These are phyloP conservation scores for Irpex sp. DNA, from an alignment of 1,284 basidiomycete species.

Conservation along the genomic window DNA sequence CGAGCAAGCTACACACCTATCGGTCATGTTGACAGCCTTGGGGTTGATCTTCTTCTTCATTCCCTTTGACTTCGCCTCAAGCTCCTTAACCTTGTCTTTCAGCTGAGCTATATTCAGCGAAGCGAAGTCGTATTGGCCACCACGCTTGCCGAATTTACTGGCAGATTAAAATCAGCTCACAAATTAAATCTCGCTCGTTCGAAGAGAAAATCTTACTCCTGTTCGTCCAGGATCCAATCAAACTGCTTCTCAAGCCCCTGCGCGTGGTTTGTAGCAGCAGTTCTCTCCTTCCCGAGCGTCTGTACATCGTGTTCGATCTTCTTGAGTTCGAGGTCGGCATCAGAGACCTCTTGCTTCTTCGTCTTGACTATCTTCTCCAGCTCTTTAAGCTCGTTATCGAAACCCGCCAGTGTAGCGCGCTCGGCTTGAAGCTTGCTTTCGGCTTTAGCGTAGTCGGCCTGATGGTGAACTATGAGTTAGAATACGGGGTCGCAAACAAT, in stretches of 20 bases:
- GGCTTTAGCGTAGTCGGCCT: constrained; percentile 46
- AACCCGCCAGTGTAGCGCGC: constrained; percentile 80
- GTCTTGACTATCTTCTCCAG: constrained; percentile 80
- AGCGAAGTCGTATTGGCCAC: constrained; percentile 83
- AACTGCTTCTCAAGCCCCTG: constrained; percentile 75
- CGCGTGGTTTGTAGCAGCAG: constrained; percentile 40
- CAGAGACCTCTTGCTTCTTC: constrained; percentile 74
- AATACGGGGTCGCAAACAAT: not conserved
- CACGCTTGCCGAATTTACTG: constrained; percentile 80
- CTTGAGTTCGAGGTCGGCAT: constrained; percentile 71
- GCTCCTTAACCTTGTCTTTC: constrained; percentile 67
- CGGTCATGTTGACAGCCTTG: constrained; percentile 96
- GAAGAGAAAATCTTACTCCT: constrained; percentile 53
- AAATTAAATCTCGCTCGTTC: not conserved
- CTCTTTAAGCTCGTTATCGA: constrained; percentile 84
- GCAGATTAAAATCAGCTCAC: not conserved
- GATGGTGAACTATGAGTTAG: not conserved
- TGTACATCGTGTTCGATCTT: constrained; percentile 52
- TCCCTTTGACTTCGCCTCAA: constrained; percentile 79
- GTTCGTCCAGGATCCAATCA: constrained; percentile 88
- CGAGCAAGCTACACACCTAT: constrained; percentile 51
- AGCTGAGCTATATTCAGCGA: constrained; percentile 68
- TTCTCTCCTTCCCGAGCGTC: constrained; percentile 51
- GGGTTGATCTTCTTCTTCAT: constrained; percentile 96
- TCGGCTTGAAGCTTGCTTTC: constrained; percentile 79